Conservation (phyloP, 164 flowering plant genomes). For the Saururus chinensis region DNA sequence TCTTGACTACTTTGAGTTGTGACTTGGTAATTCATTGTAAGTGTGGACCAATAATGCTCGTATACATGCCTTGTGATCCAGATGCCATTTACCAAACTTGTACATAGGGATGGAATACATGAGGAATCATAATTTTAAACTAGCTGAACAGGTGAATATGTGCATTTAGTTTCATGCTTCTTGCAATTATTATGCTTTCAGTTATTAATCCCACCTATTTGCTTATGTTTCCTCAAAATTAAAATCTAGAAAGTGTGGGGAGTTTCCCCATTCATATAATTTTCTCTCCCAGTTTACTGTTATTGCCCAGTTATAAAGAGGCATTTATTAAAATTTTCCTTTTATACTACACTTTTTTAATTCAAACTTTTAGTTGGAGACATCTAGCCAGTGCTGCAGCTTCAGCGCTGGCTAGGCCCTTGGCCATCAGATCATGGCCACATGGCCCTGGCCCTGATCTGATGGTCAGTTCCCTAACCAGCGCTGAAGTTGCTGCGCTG, state of each 20-base stretch:
- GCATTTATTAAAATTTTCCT: no score
- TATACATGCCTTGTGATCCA: constrained; percentile 44
- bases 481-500: no score
- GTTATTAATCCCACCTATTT: not conserved
- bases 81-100: constrained; percentile 90
- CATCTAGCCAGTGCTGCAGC: no score
- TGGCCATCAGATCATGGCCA: no score
- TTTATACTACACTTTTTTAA: no score
- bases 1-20: not conserved
- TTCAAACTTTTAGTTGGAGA: no score
- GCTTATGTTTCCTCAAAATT: not conserved
- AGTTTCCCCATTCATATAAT: not conserved
- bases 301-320: not conserved
- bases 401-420: no score
- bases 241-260: not conserved
- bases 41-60: not conserved
- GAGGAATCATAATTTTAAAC: constrained; percentile 90
- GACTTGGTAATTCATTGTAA: not conserved
- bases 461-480: no score
- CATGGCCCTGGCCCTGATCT: no score
- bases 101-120: constrained; percentile 98
- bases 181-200: not conserved
- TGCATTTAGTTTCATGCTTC: not conserved
- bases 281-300: not conserved
- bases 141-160: constrained; percentile 68